Conservation (phyloP, 2,329 filamentous ascomycete species). For the Venturia effusa region DNA sequence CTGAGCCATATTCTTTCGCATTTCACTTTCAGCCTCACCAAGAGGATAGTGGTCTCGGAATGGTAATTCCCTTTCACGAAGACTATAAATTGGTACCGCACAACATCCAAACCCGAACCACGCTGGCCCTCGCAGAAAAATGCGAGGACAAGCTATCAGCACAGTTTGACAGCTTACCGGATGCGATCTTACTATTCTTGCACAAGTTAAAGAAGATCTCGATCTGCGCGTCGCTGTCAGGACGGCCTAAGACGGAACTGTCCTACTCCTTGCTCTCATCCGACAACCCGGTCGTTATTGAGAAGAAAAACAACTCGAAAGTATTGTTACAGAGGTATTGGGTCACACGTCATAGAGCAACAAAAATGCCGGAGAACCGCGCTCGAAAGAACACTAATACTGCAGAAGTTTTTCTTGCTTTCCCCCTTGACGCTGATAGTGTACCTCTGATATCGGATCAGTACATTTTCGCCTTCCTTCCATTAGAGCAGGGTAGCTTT, state of each 20-base stretch:
- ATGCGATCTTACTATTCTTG: conserved; percentile 11
- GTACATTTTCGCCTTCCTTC: conserved; percentile 15
- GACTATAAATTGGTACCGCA: conserved; percentile 11
- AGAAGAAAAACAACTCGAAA: not conserved
- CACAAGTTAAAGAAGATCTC: conserved; percentile 10
- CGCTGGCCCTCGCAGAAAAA: conserved; percentile 8
- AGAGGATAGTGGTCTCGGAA: conserved; percentile 36
- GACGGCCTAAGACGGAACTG: not conserved
- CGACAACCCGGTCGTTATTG: not conserved
- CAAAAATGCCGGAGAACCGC: conserved; percentile 1
- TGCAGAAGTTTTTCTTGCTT: conserved; percentile 16
- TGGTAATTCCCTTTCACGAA: conserved; percentile 35
- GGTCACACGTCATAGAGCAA: not conserved
- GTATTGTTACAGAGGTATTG: not conserved
- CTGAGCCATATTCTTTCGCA: conserved; percentile 26
- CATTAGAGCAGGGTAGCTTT: conserved; percentile 15
- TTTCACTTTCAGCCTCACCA: conserved; percentile 20
- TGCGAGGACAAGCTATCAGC: not conserved
- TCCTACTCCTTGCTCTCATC: not conserved
- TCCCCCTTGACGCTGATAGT: conserved; percentile 15
- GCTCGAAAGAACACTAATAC: not conserved
- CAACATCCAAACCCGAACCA: conserved; percentile 16
- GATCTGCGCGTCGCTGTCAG: not conserved
- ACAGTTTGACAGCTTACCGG: conserved; percentile 4
- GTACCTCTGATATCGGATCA: conserved; percentile 13